A percentile compares a stretch with the other conserved stretches of the same genome.
phyloP scores from a whole-genome alignment of 495 filamentous ascomycete species.

The Aspergillus baeticus region DNA sequence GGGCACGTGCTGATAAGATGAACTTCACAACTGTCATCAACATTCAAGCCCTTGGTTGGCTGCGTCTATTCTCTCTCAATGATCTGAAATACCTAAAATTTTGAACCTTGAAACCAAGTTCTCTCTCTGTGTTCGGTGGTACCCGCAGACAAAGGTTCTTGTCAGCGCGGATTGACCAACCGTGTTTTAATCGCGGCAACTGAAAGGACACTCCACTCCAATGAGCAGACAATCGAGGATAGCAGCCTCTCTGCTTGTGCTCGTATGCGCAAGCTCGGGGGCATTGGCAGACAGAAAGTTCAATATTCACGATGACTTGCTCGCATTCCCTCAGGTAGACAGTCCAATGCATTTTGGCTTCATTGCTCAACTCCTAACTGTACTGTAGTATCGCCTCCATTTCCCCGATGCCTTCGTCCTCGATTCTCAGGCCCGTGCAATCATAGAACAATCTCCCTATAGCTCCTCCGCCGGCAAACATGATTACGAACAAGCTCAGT shows the following conservation, averaged over 20 bases:
- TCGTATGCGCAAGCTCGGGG: slow-evolving; percentile 37
- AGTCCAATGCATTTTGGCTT: slow-evolving; percentile 13
- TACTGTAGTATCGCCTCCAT: slow-evolving; percentile 71
- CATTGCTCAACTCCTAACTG: slow-evolving; percentile 4
- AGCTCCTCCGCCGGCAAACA: slow-evolving; percentile 6
- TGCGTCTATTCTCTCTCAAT: background rate
- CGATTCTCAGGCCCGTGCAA: slow-evolving; percentile 63
- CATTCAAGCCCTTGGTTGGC: background rate
- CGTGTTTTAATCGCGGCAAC: background rate
- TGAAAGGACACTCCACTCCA: background rate
- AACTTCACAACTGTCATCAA: slow-evolving; percentile 14
- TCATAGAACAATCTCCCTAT: slow-evolving; percentile 44
- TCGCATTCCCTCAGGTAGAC: slow-evolving; percentile 85
- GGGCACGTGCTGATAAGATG: slow-evolving; percentile 23
- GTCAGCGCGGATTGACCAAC: background rate
- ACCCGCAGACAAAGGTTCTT: no score
- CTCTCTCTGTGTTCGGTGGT: background rate
- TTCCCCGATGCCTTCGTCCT: slow-evolving; percentile 75
- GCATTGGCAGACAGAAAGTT: slow-evolving; percentile 60
- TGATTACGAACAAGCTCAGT: slow-evolving; percentile 26
- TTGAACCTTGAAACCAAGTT: background rate
- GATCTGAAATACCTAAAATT: background rate
- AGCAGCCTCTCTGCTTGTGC: slow-evolving; percentile 28
- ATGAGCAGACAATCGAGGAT: slow-evolving; percentile 31
- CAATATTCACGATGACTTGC: slow-evolving; percentile 85